Conservation (phyloP, 345 rosid genomes). For the Populus pruinosa region DNA sequence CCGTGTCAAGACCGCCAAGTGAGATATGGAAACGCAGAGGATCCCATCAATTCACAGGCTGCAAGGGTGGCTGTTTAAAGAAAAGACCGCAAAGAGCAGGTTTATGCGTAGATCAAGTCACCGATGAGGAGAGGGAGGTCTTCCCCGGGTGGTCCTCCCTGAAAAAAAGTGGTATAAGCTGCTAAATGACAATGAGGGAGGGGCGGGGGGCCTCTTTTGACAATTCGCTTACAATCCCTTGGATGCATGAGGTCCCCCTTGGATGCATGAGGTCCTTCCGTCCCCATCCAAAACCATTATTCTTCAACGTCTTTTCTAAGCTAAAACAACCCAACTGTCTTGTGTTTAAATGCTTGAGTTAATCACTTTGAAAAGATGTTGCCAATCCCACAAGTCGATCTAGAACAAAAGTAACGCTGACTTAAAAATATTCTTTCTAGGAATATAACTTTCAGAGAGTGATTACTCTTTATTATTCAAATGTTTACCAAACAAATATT, state of each 20-base stretch:
- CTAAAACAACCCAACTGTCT: conserved; percentile 7
- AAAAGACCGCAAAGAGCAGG: neutral
- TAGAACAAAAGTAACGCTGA: neutral
- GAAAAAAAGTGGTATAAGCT: neutral
- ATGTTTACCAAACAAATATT: too few relatives aligned
- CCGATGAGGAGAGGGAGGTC: neutral
- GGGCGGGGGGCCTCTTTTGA: too few relatives aligned
- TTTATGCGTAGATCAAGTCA: neutral
- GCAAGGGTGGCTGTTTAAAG: neutral
- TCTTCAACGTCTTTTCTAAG: conserved; percentile 15
- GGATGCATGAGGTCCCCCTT: neutral
- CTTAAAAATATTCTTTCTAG: neutral
- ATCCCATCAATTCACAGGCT: neutral
- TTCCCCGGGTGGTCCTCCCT: neutral
- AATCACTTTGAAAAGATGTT: neutral
- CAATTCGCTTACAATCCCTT: neutral
- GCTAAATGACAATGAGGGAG: too few relatives aligned
- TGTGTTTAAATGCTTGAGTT: conserved; percentile 3
- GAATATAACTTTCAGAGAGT: too few relatives aligned
- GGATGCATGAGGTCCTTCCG: neutral
- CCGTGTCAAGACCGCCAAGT: too few relatives aligned
- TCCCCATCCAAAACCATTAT: neutral
- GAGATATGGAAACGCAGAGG: too few relatives aligned
- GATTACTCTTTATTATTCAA: too few relatives aligned
- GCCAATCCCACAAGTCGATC: neutral